These are phyloP conservation scores for Alternaria gaisen DNA, from an alignment of 2,329 filamentous ascomycete genomes.

Conservation along the genomic window DNA sequence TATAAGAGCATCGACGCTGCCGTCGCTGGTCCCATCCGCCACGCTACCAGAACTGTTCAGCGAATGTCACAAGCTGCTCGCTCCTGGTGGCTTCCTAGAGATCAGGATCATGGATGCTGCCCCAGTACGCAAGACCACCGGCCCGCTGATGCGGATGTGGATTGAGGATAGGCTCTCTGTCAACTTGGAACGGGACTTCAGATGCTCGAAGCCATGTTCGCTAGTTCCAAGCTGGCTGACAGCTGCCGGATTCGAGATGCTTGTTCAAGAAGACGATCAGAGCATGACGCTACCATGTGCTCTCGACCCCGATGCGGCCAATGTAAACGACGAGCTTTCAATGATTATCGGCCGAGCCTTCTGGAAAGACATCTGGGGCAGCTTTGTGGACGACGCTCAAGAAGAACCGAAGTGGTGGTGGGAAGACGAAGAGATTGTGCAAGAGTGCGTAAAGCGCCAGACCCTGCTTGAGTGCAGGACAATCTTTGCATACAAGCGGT, in stretches of 20 bases:
- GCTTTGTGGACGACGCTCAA: constrained; percentile 43
- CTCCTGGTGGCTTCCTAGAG: constrained; percentile 64
- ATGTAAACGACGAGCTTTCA: constrained; percentile 45
- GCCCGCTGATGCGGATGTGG: constrained; percentile 67
- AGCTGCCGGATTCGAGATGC: constrained; percentile 60
- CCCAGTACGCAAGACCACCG: constrained; percentile 65
- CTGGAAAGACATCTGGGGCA: constrained; percentile 52
- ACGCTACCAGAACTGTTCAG: constrained; percentile 66
- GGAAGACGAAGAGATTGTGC: constrained; percentile 49
- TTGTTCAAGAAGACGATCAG: constrained; percentile 28
- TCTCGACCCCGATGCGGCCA: constrained; percentile 25
- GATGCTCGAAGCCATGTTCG: constrained; percentile 67
- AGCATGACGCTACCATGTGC: constrained; percentile 45
- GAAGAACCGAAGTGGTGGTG: constrained; percentile 50
- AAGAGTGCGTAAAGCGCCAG: constrained; percentile 46
- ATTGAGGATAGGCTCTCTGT: constrained; percentile 68
- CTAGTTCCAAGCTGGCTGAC: constrained; percentile 68
- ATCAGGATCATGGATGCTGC: constrained; percentile 70
- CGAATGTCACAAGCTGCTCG: constrained; percentile 65
- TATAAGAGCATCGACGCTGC: constrained; percentile 60
- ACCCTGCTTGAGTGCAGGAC: constrained; percentile 51
- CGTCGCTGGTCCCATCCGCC: constrained; percentile 64
- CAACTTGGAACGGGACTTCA: constrained; percentile 67
- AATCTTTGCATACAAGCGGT: constrained; percentile 47
- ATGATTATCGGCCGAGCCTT: constrained; percentile 46